These are phyloP conservation scores for Beauveria bassiana DNA, from an alignment of 2,329 filamentous ascomycete genomes.

Conservation along the genomic window DNA sequence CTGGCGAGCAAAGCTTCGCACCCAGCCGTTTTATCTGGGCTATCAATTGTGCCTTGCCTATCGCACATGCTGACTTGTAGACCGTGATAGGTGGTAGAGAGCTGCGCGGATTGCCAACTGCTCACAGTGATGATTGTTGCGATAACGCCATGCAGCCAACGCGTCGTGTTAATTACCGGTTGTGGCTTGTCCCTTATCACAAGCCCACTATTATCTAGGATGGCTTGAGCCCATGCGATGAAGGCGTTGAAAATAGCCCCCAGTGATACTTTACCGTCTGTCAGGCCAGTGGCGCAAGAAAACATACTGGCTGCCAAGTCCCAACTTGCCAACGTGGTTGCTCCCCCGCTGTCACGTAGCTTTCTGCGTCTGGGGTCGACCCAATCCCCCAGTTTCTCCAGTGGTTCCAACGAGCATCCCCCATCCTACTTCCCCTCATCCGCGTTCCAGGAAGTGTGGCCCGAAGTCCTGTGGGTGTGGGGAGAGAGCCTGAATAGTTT, in stretches of 20 bases:
- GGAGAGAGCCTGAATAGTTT: background rate
- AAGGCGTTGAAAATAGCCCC: background rate
- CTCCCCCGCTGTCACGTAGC: conserved; percentile 12
- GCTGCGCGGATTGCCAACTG: background rate
- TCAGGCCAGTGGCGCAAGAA: background rate
- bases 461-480: background rate
- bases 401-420: conserved; percentile 2
- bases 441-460: background rate
- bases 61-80: background rate
- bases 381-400: conserved; percentile 5
- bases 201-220: background rate
- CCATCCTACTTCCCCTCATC: background rate
- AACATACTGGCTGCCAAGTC: background rate
- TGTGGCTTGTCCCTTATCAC: conserved; percentile 3
- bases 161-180: background rate
- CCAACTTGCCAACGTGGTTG: background rate
- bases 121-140: background rate
- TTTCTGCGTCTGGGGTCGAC: background rate
- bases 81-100: background rate
- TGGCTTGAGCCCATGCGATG: background rate
- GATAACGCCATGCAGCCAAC: background rate
- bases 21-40: too few species aligned
- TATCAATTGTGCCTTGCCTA: background rate
- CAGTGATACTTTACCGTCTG: background rate
- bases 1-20: background rate